These are phyloP conservation scores for Byssochlamys sp. DNA, from an alignment of 2,329 filamentous ascomycete genomes.

Conservation along the genomic window DNA sequence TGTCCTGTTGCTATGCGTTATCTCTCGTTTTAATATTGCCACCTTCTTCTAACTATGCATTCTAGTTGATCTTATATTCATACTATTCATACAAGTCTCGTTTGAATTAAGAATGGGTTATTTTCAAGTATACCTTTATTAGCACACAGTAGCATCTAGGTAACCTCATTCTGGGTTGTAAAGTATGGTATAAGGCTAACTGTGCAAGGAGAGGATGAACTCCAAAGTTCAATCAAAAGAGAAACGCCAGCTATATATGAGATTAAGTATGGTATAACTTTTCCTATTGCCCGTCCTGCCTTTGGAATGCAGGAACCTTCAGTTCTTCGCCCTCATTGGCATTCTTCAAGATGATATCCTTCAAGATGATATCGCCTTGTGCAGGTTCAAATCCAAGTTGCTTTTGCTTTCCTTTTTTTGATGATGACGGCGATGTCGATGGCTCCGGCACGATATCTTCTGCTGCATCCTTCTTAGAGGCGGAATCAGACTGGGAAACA, in stretches of 20 bases:
- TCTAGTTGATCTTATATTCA: no score
- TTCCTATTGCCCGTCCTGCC: background rate
- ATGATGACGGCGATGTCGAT: background rate
- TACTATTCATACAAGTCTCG: no score
- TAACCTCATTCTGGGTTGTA: no score
- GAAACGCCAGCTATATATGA: background rate
- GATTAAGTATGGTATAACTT: background rate
- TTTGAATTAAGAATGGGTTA: no score
- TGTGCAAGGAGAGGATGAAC: no score
- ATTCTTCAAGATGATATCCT: background rate
- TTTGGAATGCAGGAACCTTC: background rate
- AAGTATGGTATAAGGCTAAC: no score
- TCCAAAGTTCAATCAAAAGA: no score
- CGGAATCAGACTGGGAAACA: background rate
- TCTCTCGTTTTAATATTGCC: no score
- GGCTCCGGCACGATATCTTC: background rate
- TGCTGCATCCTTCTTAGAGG: background rate
- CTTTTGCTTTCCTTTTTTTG: background rate
- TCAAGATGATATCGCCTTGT: background rate
- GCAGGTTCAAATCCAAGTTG: background rate
- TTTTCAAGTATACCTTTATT: no score
- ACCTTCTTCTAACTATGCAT: no score
- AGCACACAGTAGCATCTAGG: no score
- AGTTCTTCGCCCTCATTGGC: background rate
- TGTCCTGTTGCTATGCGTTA: no score